Percentiles rank a stretch among this genome's conserved stretches.
Evolutionary conservation across 768 basidiomycete species (phyloP).

Genomic region (Suillus sp.): DNA sequence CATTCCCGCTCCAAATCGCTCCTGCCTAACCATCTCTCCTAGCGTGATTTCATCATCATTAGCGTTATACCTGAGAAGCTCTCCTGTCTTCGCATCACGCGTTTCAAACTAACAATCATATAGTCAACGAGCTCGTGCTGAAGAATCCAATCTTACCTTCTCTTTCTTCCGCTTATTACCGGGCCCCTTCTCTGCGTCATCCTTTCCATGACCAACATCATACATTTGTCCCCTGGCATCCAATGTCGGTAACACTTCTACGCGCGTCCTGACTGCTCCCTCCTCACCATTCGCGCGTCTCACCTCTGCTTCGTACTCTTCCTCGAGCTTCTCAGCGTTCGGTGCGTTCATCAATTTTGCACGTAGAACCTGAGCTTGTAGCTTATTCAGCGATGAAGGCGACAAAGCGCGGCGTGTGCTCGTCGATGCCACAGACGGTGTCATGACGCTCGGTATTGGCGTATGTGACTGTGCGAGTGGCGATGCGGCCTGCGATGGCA

Average conservation of each 20-base stretch:
- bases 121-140: slow-evolving; percentile 10
- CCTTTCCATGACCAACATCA: slow-evolving; percentile 83
- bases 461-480: slow-evolving; percentile 68
- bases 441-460: slow-evolving; percentile 90
- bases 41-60: slow-evolving; percentile 88
- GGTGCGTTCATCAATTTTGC: slow-evolving; percentile 86
- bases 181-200: slow-evolving; percentile 50
- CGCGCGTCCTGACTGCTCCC: slow-evolving; percentile 52
- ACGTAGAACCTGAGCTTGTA: slow-evolving; percentile 91
- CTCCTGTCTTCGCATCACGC: slow-evolving; percentile 87
- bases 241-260: slow-evolving; percentile 87
- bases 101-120: slow-evolving; percentile 67
- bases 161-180: slow-evolving; percentile 84
- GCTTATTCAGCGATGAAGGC: slow-evolving; percentile 81
- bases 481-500: slow-evolving; percentile 61
- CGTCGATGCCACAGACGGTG: slow-evolving; percentile 51
- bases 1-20: slow-evolving; percentile 86
- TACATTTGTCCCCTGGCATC: slow-evolving; percentile 85
- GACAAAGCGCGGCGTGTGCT: slow-evolving; percentile 54
- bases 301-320: slow-evolving; percentile 79
- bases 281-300: slow-evolving; percentile 49
- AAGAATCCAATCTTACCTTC: slow-evolving; percentile 43
- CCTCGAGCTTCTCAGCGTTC: slow-evolving; percentile 76
- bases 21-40: slow-evolving; percentile 91
- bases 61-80: slow-evolving; percentile 84